Evolutionary conservation across 345 rosid species (phyloP).

Genomic region (Eucalyptus erythrocorys): DNA sequence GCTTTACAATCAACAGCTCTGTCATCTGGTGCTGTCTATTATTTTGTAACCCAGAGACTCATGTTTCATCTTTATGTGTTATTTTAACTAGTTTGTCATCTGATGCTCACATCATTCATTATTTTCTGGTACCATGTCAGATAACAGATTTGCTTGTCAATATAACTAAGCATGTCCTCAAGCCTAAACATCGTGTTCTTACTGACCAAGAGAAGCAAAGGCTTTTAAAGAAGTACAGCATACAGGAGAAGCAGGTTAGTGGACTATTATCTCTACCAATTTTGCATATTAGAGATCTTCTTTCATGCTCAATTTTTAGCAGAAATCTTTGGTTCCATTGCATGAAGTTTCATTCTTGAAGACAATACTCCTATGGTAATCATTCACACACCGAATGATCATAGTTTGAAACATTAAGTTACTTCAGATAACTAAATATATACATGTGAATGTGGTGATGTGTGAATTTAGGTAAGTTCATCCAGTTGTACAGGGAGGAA

Average conservation of each 20-base stretch:
- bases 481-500: not conserved
- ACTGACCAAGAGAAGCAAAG: constrained; percentile 46
- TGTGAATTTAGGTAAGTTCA: not conserved
- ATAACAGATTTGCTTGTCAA: constrained; percentile 69
- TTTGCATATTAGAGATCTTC: not conserved
- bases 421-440: not conserved
- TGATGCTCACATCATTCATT: not conserved
- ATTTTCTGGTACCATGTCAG: constrained; percentile 17
- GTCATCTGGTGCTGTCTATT: not conserved
- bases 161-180: constrained; percentile 70
- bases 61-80: not conserved
- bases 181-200: constrained; percentile 59
- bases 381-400: not conserved
- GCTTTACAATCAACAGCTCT: not conserved
- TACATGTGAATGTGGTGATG: not conserved
- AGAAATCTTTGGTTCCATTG: not conserved
- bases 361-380: not conserved
- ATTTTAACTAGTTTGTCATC: not conserved
- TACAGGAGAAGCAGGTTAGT: constrained; percentile 87
- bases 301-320: not conserved
- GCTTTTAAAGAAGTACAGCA: constrained; percentile 49
- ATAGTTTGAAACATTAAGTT: not conserved
- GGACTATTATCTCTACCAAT: not conserved
- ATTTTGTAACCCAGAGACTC: not conserved
- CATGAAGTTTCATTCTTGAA: not conserved